phyloP scores from a whole-genome alignment of 805 yeast species.

The Candida multigemmis region DNA sequence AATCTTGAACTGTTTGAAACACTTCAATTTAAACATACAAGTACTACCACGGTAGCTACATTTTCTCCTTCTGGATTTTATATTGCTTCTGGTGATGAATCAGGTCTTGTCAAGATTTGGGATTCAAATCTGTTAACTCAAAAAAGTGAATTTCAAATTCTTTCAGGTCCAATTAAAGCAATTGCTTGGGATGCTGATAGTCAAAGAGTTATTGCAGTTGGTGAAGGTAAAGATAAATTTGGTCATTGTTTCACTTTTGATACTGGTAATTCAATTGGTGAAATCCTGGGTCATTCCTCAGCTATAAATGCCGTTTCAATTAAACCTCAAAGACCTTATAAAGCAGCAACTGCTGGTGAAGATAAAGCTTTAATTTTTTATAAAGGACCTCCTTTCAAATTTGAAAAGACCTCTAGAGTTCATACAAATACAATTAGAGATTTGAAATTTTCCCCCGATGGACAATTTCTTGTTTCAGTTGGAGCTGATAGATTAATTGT shows the following conservation, averaged over 20 bases:
- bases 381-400: slow-evolving; percentile 93
- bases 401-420: slow-evolving; percentile 58
- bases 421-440: slow-evolving; percentile 77
- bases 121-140: slow-evolving; percentile 35
- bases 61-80: slow-evolving; percentile 88
- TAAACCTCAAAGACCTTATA: slow-evolving; percentile 79
- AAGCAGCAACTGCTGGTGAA: slow-evolving; percentile 90
- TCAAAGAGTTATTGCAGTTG: slow-evolving; percentile 83
- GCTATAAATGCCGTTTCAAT: slow-evolving; percentile 78
- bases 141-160: slow-evolving; percentile 74
- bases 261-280: slow-evolving; percentile 95
- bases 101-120: slow-evolving; percentile 90
- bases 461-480: slow-evolving; percentile 63
- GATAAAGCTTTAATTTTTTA: slow-evolving; percentile 79
- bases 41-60: slow-evolving; percentile 70
- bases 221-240: slow-evolving; percentile 83
- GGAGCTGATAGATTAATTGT: slow-evolving; percentile 78
- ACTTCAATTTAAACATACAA: slow-evolving; percentile 67
- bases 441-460: slow-evolving; percentile 76
- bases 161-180: slow-evolving; percentile 74
- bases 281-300: slow-evolving; percentile 85
- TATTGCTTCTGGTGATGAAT: slow-evolving; percentile 84
- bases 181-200: slow-evolving; percentile 91
- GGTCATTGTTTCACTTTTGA: slow-evolving; percentile 94
- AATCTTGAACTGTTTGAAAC: slow-evolving; percentile 42